Conservation (phyloP, 257 asterid species). For the Scutellaria barbata region DNA sequence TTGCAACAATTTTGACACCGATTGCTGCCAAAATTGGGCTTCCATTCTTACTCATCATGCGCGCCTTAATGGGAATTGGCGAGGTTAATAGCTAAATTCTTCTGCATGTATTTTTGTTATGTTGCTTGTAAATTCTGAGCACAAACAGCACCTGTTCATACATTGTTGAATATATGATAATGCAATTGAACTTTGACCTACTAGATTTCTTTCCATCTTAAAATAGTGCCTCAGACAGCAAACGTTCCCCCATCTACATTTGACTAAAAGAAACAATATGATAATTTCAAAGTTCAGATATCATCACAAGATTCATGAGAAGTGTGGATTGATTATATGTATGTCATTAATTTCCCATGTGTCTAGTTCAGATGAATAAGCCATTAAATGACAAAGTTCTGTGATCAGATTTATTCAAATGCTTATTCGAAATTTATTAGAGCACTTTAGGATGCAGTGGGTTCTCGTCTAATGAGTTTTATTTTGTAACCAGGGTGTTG, state of each 20-base stretch:
- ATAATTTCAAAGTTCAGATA: background rate
- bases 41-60: conserved; percentile 80
- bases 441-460: conserved; percentile 21
- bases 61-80: conserved; percentile 99
- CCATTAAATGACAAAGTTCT: background rate
- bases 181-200: conserved; percentile 6
- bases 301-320: background rate
- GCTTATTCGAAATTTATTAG: conserved; percentile 5
- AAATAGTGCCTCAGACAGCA: background rate
- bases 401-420: background rate
- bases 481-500: conserved; percentile 57
- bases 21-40: conserved; percentile 91
- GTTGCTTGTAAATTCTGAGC: conserved; percentile 13
- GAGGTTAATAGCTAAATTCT: conserved; percentile 64
- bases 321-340: background rate
- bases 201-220: conserved; percentile 8
- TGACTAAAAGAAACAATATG: conserved; percentile 2
- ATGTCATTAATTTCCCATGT: background rate
- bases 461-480: conserved; percentile 24
- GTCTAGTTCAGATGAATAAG: conserved; percentile 1
- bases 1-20: conserved; percentile 96
- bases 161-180: background rate
- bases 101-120: conserved; percentile 17
- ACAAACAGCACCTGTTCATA: background rate
- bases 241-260: background rate